Evolutionary conservation across 1,284 basidiomycete genomes (phyloP).

Genomic region (Caloboletus inedulis): DNA sequence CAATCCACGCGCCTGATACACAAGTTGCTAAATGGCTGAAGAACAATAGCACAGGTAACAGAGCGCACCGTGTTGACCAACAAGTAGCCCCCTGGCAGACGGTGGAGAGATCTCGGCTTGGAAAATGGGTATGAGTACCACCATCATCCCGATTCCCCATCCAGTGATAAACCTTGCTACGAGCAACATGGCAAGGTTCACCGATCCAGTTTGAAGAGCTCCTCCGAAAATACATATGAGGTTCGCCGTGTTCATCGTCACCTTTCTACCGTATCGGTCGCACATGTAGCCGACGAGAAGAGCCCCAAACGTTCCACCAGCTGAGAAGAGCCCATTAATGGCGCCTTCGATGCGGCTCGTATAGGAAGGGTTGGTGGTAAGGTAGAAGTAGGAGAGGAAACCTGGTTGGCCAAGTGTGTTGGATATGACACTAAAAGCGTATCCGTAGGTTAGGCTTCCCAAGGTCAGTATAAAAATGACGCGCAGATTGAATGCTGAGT

Average conservation of each 20-base stretch:
- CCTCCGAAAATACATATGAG: not conserved
- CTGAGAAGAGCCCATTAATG: slow-evolving; percentile 12
- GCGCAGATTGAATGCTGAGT: slow-evolving; percentile 1
- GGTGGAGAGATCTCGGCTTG: slow-evolving; percentile 12
- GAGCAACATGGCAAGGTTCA: slow-evolving; percentile 12
- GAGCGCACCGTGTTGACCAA: slow-evolving; percentile 15
- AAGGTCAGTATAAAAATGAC: slow-evolving; percentile 13
- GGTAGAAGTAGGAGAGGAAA: slow-evolving; percentile 12
- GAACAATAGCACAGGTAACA: not conserved
- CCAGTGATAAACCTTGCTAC: slow-evolving; percentile 14
- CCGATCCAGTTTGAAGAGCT: not conserved
- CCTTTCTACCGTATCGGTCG: slow-evolving; percentile 10
- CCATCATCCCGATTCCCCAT: slow-evolving; percentile 18
- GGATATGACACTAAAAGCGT: slow-evolving; percentile 9
- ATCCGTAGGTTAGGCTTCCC: slow-evolving; percentile 18
- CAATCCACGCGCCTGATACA: slow-evolving; percentile 13
- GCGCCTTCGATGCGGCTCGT: slow-evolving; percentile 10
- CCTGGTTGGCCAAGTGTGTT: slow-evolving; percentile 14
- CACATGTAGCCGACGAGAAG: slow-evolving; percentile 8
- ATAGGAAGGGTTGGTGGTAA: slow-evolving; percentile 2
- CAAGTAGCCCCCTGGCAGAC: slow-evolving; percentile 11
- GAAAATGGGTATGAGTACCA: slow-evolving; percentile 16
- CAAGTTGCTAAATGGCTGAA: not conserved
- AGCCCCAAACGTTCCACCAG: slow-evolving; percentile 10
- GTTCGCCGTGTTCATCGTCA: slow-evolving; percentile 11